These are phyloP conservation scores for Diddensiella santjacobensis DNA, from an alignment of 805 yeast genomes.

Conservation along the genomic window DNA sequence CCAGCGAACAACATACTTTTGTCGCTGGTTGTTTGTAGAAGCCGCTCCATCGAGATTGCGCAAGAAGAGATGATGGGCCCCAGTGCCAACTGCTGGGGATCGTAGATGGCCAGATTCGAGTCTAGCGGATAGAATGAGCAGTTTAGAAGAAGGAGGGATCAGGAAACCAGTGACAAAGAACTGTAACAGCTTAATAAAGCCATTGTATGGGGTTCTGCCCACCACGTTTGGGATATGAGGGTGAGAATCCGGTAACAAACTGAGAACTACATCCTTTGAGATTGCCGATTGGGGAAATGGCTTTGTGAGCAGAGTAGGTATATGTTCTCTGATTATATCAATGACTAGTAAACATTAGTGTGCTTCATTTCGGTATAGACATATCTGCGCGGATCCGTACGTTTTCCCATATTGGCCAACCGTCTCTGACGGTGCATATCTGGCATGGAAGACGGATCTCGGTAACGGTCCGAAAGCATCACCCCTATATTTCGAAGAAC, in stretches of 20 bases:
- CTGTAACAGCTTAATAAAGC: conserved; percentile 29
- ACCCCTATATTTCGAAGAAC: no score
- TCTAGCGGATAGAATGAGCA: conserved; percentile 24
- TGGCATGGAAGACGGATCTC: background rate
- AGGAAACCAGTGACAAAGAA: conserved; percentile 27
- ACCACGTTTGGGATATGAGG: conserved; percentile 25
- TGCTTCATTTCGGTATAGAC: background rate
- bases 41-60: background rate
- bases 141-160: conserved; percentile 28
- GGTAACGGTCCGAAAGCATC: no score
- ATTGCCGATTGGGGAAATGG: conserved; percentile 28
- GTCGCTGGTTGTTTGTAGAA: conserved; percentile 5
- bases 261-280: conserved; percentile 27
- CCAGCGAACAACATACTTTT: conserved; percentile 16
- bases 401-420: conserved; percentile 30
- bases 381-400: no score
- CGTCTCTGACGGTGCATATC: conserved; percentile 20
- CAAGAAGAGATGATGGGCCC: background rate
- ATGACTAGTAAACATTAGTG: conserved; percentile 12
- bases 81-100: conserved; percentile 3
- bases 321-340: conserved; percentile 23
- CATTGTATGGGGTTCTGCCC: conserved; percentile 29
- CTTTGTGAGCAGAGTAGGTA: conserved; percentile 28
- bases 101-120: conserved; percentile 4
- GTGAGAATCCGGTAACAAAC: conserved; percentile 31